These are phyloP conservation scores for Chiua virens DNA, from an alignment of 768 basidiomycete genomes.

Conservation along the genomic window DNA sequence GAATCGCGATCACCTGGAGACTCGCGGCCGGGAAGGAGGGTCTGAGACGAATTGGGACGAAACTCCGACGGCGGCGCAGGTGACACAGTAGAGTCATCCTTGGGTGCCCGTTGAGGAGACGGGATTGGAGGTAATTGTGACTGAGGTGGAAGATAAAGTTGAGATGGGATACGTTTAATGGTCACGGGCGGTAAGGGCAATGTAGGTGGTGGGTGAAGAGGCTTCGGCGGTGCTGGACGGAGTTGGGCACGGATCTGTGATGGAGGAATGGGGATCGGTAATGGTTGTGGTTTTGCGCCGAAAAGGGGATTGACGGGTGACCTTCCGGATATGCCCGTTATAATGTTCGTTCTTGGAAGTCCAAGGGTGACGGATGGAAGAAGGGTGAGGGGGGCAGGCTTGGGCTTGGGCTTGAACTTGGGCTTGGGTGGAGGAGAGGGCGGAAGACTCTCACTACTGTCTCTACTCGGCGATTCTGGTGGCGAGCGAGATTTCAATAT, in stretches of 20 bases:
- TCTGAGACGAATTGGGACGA: slow-evolving; percentile 18
- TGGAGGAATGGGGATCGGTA: slow-evolving; percentile 27
- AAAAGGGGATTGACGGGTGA: slow-evolving; percentile 26
- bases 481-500: not conserved
- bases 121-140: slow-evolving; percentile 11
- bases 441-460: slow-evolving; percentile 17
- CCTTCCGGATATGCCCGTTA: slow-evolving; percentile 22
- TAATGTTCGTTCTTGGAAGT: slow-evolving; percentile 18
- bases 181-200: slow-evolving; percentile 25
- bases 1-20: slow-evolving; percentile 31
- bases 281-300: slow-evolving; percentile 22
- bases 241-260: slow-evolving; percentile 31
- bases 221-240: slow-evolving; percentile 26
- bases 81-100: not conserved
- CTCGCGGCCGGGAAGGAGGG: slow-evolving; percentile 13
- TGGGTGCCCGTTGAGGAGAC: slow-evolving; percentile 1
- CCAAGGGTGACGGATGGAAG: slow-evolving; percentile 8
- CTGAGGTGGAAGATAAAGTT: slow-evolving; percentile 7
- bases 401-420: slow-evolving; percentile 17
- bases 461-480: slow-evolving; percentile 3
- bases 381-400: slow-evolving; percentile 9
- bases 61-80: slow-evolving; percentile 6
- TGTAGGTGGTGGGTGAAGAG: slow-evolving; percentile 18
- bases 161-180: slow-evolving; percentile 18
- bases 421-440: slow-evolving; percentile 25